A percentile compares a stretch with the other conserved stretches of the same genome.
These are phyloP conservation scores for Discostella stelligeroides DNA, from an alignment of 108 stramenopile species.

Conservation along the genomic window DNA sequence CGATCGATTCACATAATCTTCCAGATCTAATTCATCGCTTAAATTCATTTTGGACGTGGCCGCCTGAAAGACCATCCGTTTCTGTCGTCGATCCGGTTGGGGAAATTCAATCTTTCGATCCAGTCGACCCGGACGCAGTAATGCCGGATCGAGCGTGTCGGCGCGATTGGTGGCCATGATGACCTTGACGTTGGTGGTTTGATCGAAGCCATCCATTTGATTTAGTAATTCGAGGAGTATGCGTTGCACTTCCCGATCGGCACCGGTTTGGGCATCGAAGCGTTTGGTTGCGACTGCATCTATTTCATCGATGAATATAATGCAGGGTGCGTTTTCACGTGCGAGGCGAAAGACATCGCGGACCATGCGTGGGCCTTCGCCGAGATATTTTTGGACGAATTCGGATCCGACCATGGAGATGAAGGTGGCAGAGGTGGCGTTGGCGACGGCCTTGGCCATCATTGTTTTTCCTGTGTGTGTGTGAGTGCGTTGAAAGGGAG, in stretches of 20 bases:
- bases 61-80: constrained; percentile 99
- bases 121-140: constrained; percentile 97
- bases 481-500: constrained; percentile 43
- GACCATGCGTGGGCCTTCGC: constrained; percentile 99
- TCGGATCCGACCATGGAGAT: constrained; percentile 98
- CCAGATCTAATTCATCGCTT: constrained; percentile 95
- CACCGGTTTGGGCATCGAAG: constrained; percentile 99
- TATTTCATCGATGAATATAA: constrained; percentile 99
- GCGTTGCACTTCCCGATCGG: constrained; percentile 99
- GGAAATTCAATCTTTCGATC: constrained; percentile 99
- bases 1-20: constrained; percentile 98
- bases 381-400: constrained; percentile 99
- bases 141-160: constrained; percentile 98
- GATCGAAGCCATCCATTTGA: constrained; percentile 99
- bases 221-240: constrained; percentile 97
- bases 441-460: constrained; percentile 99
- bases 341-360: constrained; percentile 99
- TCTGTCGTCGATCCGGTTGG: constrained; percentile 97
- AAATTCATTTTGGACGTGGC: constrained; percentile 98
- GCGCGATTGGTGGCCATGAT: constrained; percentile 99
- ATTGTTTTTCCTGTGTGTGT: constrained; percentile 96
- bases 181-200: constrained; percentile 99
- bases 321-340: constrained; percentile 96
- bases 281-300: constrained; percentile 99
- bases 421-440: constrained; percentile 97